Evolutionary conservation across 208 protist genomes (phyloP).

Genomic region (Leishmania braziliensis): DNA sequence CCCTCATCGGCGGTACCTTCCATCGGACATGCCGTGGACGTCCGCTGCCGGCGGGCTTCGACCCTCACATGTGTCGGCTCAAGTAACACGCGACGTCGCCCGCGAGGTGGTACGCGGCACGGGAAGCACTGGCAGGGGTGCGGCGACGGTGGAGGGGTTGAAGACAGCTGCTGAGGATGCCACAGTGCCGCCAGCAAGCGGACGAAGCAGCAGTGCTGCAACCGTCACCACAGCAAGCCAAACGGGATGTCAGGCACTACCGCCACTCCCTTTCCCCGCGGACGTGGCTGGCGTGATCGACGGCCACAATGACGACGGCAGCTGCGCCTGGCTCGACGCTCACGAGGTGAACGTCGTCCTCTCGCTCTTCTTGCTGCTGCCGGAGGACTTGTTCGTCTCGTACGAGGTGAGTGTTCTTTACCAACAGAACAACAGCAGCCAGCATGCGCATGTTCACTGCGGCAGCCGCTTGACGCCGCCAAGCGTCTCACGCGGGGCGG

Average conservation of each 20-base stretch:
- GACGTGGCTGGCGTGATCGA: not conserved
- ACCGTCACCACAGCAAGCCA: not conserved
- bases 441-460: not conserved
- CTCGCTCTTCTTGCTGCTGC: conserved; percentile 63
- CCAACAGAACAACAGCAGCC: conserved; percentile 3
- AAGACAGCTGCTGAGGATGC: not conserved
- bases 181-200: not conserved
- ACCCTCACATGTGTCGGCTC: not conserved
- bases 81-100: not conserved
- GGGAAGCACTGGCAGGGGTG: not conserved
- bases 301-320: conserved; percentile 2
- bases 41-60: not conserved
- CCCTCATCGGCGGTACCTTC: not conserved
- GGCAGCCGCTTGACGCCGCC: not conserved
- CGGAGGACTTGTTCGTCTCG: conserved; percentile 75
- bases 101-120: not conserved
- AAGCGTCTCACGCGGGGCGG: conserved; percentile 5
- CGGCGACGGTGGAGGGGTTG: not conserved
- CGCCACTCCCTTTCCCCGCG: not conserved
- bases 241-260: conserved; percentile 6
- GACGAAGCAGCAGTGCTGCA: not conserved
- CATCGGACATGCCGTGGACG: not conserved
- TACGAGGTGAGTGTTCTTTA: conserved; percentile 54
- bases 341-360: conserved; percentile 37
- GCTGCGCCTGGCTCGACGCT: conserved; percentile 29